Percentiles rank a stretch among this genome's conserved stretches.
Evolutionary conservation across 495 filamentous ascomycete genomes (phyloP).

Genomic region (Penicillium odoratum): DNA sequence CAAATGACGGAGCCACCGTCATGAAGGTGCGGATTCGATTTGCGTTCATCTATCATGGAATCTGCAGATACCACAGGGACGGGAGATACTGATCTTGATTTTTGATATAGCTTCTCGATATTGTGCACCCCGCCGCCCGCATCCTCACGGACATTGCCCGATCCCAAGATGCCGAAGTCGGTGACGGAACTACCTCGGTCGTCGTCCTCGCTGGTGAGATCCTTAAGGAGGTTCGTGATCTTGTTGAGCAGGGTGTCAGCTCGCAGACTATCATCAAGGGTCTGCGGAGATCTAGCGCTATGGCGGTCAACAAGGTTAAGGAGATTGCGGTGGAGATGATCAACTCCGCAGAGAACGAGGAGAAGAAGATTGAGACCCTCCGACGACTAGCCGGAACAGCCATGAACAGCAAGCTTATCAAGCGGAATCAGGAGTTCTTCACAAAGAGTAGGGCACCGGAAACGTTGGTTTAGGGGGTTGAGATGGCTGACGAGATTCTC

Average conservation of each 20-base stretch:
- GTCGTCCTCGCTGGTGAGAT: slow-evolving; percentile 96
- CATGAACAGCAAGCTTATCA: slow-evolving; percentile 99
- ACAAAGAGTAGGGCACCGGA: slow-evolving; percentile 74
- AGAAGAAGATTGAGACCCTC: slow-evolving; percentile 86
- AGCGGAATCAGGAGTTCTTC: slow-evolving; percentile 95
- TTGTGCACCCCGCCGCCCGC: slow-evolving; percentile 95
- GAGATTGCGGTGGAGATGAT: slow-evolving; percentile 88
- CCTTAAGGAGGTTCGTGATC: slow-evolving; percentile 90
- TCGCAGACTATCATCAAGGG: slow-evolving; percentile 97
- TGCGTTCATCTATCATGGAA: neutral
- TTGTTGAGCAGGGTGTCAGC: slow-evolving; percentile 95
- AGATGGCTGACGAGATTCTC: slow-evolving; percentile 8
- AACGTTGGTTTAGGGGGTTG: slow-evolving; percentile 1
- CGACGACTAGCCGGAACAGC: slow-evolving; percentile 90
- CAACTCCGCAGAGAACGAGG: slow-evolving; percentile 54
- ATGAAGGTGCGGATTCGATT: slow-evolving; percentile 76
- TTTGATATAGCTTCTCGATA: slow-evolving; percentile 83
- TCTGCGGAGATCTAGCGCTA: slow-evolving; percentile 78
- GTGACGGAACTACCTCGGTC: slow-evolving; percentile 95
- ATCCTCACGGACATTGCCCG: slow-evolving; percentile 98
- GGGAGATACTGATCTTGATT: slow-evolving; percentile 19
- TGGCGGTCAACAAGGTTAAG: slow-evolving; percentile 98
- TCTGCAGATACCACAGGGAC: neutral
- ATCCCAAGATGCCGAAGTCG: slow-evolving; percentile 98
- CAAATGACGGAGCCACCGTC: slow-evolving; percentile 97